Evolutionary conservation across 306 rosid genomes (phyloP).

Genomic region (Clitoria ternatea): DNA sequence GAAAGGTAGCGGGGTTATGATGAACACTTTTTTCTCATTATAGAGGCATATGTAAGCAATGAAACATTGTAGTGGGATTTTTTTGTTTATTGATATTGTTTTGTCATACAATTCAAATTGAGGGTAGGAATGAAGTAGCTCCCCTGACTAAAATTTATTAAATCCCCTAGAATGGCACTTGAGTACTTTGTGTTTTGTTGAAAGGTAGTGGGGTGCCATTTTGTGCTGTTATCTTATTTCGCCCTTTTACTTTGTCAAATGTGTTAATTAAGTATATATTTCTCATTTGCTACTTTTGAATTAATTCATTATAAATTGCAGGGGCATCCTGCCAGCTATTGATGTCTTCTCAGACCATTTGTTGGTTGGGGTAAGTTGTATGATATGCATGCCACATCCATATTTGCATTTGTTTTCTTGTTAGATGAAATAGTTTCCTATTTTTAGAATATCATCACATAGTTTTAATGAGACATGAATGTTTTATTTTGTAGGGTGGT

Average conservation of each 20-base stretch:
- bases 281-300: not conserved
- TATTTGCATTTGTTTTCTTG: constrained; percentile 7
- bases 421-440: not conserved
- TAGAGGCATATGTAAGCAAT: not conserved
- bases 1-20: no score
- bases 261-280: not conserved
- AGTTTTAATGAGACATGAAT: not conserved
- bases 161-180: not conserved
- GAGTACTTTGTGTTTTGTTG: not conserved
- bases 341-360: constrained; percentile 76
- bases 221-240: constrained; percentile 6
- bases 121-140: not conserved
- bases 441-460: not conserved
- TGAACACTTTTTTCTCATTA: not conserved
- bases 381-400: not conserved
- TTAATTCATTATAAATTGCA: constrained; percentile 36
- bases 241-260: not conserved
- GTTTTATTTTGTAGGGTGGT: constrained; percentile 9
- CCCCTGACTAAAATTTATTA: not conserved
- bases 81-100: constrained; percentile 6
- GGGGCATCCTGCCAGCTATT: constrained; percentile 94
- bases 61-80: not conserved
- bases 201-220: constrained; percentile 3
- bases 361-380: constrained; percentile 88
- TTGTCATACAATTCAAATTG: not conserved